Evolutionary conservation across 2,329 filamentous ascomycete genomes (phyloP).

Genomic region (Volutella citrinella): DNA sequence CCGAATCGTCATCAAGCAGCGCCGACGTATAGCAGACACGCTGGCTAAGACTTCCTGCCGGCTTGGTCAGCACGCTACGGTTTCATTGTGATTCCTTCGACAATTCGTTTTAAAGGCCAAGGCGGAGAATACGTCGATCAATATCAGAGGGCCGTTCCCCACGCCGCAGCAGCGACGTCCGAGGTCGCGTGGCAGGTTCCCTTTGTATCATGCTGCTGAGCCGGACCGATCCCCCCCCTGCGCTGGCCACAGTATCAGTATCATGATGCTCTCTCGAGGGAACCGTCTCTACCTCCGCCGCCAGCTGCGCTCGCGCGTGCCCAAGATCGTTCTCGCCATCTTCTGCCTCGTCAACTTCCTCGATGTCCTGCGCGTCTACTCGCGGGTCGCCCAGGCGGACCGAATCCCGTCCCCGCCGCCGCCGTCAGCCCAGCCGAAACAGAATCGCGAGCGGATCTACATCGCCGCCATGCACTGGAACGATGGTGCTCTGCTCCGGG

Average conservation of each 20-base stretch:
- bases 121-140: no score
- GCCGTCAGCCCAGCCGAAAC: slow-evolving; percentile 24
- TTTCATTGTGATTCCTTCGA: no score
- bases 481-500: slow-evolving; percentile 55
- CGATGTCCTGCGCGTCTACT: slow-evolving; percentile 37
- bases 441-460: slow-evolving; percentile 49
- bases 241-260: no score
- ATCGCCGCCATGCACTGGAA: slow-evolving; percentile 71
- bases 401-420: slow-evolving; percentile 12
- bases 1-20: no score
- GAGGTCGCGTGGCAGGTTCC: slow-evolving; percentile 2
- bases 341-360: slow-evolving; percentile 36
- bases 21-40: no score
- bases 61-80: no score
- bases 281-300: slow-evolving; percentile 36
- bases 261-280: slow-evolving; percentile 28
- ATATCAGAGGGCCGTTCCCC: no score
- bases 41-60: no score
- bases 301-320: slow-evolving; percentile 33
- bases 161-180: slow-evolving; percentile 1
- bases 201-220: slow-evolving; percentile 20
- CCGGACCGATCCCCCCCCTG: slow-evolving; percentile 13
- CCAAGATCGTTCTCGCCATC: slow-evolving; percentile 33
- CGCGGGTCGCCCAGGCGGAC: slow-evolving; percentile 28
- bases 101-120: no score